A percentile compares a stretch with the other conserved stretches of the same genome.
Evolutionary conservation across 257 asterid genomes (phyloP).

Genomic region (Knoxia roxburghii): DNA sequence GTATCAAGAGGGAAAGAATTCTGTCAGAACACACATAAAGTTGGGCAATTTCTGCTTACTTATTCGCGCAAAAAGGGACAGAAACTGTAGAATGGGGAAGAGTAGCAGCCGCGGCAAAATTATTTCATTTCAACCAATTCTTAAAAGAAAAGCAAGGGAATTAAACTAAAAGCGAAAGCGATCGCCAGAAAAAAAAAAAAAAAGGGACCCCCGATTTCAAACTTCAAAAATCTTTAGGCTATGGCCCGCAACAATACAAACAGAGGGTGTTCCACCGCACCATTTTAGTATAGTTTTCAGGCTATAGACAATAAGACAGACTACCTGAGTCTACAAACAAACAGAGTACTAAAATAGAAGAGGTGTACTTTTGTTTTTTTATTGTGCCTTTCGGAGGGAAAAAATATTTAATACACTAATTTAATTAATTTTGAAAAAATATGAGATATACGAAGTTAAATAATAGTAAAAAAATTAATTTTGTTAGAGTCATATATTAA

Average conservation of each 20-base stretch:
- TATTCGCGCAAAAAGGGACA: neutral
- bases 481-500: no score
- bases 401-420: no score
- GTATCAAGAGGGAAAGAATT: neutral
- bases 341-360: no score
- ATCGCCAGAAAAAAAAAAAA: neutral
- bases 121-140: constrained; percentile 9
- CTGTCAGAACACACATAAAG: neutral
- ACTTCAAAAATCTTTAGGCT: neutral
- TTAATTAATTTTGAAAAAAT: no score
- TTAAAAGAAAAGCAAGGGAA: constrained; percentile 6
- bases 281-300: neutral
- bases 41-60: neutral
- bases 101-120: constrained; percentile 13
- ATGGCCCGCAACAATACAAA: neutral
- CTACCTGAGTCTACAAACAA: no score
- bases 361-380: no score
- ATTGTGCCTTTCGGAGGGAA: no score
- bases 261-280: neutral
- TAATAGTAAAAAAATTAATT: no score
- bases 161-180: neutral
- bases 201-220: constrained; percentile 1
- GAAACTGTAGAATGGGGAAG: neutral
- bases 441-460: no score
- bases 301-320: no score